These are phyloP conservation scores for Diplodia mutila DNA, from an alignment of 2,329 filamentous ascomycete species.

Conservation along the genomic window DNA sequence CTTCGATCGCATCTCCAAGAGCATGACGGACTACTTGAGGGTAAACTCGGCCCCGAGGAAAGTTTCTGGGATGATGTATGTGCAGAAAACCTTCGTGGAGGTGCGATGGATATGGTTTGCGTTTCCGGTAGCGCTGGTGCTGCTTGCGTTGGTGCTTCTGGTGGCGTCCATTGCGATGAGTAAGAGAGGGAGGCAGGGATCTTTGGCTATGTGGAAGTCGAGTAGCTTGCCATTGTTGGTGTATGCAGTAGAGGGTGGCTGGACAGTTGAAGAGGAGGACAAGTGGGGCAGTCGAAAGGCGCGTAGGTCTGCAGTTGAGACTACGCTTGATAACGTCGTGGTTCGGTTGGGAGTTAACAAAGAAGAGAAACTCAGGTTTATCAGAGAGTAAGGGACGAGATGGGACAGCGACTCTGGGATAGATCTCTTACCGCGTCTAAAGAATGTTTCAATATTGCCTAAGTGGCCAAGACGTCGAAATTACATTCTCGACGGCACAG, in stretches of 20 bases:
- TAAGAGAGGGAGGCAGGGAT: background rate
- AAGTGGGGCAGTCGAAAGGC: background rate
- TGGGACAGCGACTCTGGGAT: no score
- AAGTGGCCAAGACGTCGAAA: no score
- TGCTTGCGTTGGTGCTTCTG: background rate
- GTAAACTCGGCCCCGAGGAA: background rate
- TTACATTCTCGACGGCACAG: no score
- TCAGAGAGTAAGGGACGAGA: background rate
- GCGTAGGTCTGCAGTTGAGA: background rate
- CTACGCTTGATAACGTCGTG: background rate
- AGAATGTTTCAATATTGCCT: no score
- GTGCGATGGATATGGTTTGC: background rate
- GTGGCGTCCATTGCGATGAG: background rate
- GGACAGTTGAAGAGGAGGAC: background rate
- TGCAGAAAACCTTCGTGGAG: background rate
- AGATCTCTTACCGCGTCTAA: no score
- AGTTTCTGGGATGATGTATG: background rate
- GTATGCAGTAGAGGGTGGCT: background rate
- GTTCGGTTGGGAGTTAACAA: background rate
- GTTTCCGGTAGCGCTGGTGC: background rate
- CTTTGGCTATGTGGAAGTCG: background rate
- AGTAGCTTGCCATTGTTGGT: background rate
- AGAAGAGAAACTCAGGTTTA: background rate
- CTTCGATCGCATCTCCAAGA: background rate
- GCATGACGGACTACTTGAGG: background rate